A percentile compares a stretch with the other conserved stretches of the same genome.
These are phyloP conservation scores for Hymenoscyphus repandus DNA, from an alignment of 2,329 filamentous ascomycete species.

Conservation along the genomic window DNA sequence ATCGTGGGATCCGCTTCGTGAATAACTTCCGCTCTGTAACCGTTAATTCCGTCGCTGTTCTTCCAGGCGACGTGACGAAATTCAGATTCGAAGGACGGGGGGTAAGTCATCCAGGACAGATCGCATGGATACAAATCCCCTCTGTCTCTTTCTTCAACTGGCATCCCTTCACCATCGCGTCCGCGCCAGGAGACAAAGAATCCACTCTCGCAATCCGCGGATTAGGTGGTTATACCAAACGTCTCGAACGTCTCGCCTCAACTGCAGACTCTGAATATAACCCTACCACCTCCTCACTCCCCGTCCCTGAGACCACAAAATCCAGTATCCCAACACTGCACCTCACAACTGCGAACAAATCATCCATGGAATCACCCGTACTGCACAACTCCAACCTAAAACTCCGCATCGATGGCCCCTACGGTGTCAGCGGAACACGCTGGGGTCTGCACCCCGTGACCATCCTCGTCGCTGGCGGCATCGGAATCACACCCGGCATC, in stretches of 20 bases:
- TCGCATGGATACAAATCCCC: slow-evolving; percentile 25
- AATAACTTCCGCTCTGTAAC: slow-evolving; percentile 16
- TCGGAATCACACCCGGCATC: slow-evolving; percentile 25
- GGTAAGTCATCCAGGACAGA: slow-evolving; percentile 17
- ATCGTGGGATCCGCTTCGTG: slow-evolving; percentile 19
- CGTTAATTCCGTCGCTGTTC: slow-evolving; percentile 12
- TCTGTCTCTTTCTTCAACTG: slow-evolving; percentile 22
- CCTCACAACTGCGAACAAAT: too few relatives aligned
- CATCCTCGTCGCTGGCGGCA: slow-evolving; percentile 23
- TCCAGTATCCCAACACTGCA: too few relatives aligned
- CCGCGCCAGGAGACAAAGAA: slow-evolving; percentile 9
- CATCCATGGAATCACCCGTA: background rate
- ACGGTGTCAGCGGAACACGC: slow-evolving; percentile 17
- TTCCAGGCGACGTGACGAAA: slow-evolving; percentile 22
- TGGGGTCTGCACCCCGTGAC: slow-evolving; percentile 18
- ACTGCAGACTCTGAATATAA: too few relatives aligned
- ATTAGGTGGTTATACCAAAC: slow-evolving; percentile 15
- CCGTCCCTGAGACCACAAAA: too few relatives aligned
- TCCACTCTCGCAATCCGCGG: slow-evolving; percentile 18
- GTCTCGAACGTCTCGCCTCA: background rate
- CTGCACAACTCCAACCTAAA: background rate
- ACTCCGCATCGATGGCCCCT: slow-evolving; percentile 19
- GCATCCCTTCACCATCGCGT: slow-evolving; percentile 27
- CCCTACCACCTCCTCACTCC: too few relatives aligned
- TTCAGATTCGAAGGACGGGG: slow-evolving; percentile 17